These are phyloP conservation scores for Pelomyxa schiedti DNA, from an alignment of 78 protist genomes.

Conservation along the genomic window DNA sequence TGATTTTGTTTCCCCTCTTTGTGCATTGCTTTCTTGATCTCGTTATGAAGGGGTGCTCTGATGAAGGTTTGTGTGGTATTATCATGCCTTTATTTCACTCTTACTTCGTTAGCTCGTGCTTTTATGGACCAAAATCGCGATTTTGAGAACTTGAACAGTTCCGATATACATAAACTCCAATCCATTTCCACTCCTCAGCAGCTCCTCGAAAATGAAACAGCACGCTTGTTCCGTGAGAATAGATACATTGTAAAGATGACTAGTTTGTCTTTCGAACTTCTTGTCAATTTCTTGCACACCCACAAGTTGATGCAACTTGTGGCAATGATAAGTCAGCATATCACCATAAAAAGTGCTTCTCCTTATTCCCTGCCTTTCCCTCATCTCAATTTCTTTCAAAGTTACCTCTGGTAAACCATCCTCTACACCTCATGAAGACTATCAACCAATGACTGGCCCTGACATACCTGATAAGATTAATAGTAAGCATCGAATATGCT, in stretches of 20 bases:
- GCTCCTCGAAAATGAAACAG: background rate
- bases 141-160: too few relatives aligned
- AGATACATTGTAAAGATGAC: background rate
- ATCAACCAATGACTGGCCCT: too few relatives aligned
- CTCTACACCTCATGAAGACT: conserved; percentile 33
- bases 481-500: too few relatives aligned
- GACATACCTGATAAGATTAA: too few relatives aligned
- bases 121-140: too few relatives aligned
- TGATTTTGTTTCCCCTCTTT: background rate
- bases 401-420: conserved; percentile 42
- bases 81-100: background rate
- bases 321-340: conserved; percentile 35
- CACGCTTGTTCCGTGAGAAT: background rate
- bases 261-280: conserved; percentile 18
- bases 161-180: background rate
- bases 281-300: conserved; percentile 53
- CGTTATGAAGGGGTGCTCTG: background rate
- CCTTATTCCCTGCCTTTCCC: background rate
- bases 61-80: background rate
- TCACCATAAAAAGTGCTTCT: conserved; percentile 22
- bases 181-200: background rate
- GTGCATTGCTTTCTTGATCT: background rate
- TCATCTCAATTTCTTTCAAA: background rate
- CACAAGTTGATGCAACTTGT: conserved; percentile 13
- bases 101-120: background rate